These are phyloP conservation scores for Sporisorium sorghi DNA, from an alignment of 1,284 basidiomycete species.

Conservation along the genomic window DNA sequence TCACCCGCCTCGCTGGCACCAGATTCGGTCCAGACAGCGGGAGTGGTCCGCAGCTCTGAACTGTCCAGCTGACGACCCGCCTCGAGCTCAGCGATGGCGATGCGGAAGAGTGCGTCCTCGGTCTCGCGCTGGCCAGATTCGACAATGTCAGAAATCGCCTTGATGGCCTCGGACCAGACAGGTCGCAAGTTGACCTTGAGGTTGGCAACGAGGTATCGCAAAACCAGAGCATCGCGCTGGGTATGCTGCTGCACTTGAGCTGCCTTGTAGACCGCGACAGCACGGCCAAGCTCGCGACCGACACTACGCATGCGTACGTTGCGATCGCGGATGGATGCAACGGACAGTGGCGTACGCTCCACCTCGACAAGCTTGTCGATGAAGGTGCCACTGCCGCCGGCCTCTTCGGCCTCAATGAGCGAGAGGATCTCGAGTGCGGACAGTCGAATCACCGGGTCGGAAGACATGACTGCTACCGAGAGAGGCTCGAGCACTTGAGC, in stretches of 20 bases:
- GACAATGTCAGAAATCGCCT: conserved; percentile 58
- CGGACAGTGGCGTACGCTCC: conserved; percentile 55
- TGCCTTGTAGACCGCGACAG: conserved; percentile 34
- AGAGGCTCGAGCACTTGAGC: conserved; percentile 29
- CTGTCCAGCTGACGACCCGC: conserved; percentile 30
- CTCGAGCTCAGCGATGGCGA: conserved; percentile 42
- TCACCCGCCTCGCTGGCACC: not conserved
- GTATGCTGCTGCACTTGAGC: conserved; percentile 20
- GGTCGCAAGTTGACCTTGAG: conserved; percentile 67
- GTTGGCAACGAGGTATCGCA: conserved; percentile 59
- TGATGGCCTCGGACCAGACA: conserved; percentile 62
- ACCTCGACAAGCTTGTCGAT: conserved; percentile 53
- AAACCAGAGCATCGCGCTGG: conserved; percentile 35
- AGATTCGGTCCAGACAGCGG: conserved; percentile 19
- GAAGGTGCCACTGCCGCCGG: conserved; percentile 11
- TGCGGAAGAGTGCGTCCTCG: conserved; percentile 23
- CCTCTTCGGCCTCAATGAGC: conserved; percentile 24
- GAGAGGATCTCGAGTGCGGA: conserved; percentile 57
- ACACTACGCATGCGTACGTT: conserved; percentile 63
- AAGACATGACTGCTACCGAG: conserved; percentile 38
- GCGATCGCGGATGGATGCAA: conserved; percentile 59
- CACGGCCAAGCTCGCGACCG: conserved; percentile 55
- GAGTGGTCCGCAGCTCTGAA: conserved; percentile 28
- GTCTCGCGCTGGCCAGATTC: conserved; percentile 20
- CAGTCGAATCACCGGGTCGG: conserved; percentile 52